These are phyloP conservation scores for Sordaria brevicollis DNA, from an alignment of 495 filamentous ascomycete species.

Conservation along the genomic window DNA sequence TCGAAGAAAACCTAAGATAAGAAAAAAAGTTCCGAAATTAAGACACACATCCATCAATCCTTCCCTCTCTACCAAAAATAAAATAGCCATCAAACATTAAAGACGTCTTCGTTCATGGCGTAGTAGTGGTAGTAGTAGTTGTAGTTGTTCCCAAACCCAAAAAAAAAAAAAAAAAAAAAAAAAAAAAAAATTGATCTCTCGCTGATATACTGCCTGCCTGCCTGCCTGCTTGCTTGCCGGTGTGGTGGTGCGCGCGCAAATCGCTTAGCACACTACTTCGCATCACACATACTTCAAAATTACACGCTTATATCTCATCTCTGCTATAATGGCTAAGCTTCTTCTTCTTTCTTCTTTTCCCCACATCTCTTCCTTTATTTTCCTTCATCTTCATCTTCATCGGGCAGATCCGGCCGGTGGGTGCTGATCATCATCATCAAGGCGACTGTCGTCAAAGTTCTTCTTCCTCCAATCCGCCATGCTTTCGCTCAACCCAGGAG, in stretches of 20 bases:
- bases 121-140: neutral
- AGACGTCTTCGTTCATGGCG: neutral
- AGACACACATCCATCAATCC: neutral
- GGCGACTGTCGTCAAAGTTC: constrained; percentile 40
- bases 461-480: constrained; percentile 66
- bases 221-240: neutral
- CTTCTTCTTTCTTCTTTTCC: neutral
- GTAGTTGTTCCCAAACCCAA: neutral
- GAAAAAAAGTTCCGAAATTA: neutral
- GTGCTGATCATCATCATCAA: constrained; percentile 7
- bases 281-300: neutral
- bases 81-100: neutral
- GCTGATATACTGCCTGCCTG: neutral
- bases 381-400: too few relatives aligned
- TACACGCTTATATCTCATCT: neutral
- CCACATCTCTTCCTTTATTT: too few relatives aligned
- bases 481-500: constrained; percentile 50
- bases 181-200: neutral
- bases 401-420: neutral
- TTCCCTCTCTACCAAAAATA: neutral
- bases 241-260: neutral
- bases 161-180: neutral
- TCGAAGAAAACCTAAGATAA: neutral
- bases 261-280: too few relatives aligned
- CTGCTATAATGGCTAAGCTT: neutral